phyloP scores from a whole-genome alignment of 1,284 basidiomycete genomes.

The Porodaedalea pini region DNA sequence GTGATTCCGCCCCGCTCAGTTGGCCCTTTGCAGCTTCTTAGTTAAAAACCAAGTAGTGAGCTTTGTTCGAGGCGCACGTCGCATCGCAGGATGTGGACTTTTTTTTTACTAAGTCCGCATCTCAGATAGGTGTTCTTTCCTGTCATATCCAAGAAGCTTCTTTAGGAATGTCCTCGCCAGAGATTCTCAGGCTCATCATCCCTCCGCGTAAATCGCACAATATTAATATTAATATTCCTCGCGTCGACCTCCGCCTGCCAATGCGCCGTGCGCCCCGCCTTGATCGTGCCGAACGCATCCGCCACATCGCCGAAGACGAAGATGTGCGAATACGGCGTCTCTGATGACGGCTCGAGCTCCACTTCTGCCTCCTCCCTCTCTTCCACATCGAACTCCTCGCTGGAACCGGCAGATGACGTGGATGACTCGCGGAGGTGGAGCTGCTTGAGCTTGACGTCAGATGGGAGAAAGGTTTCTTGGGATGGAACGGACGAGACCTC shows the following conservation, averaged over 20 bases:
- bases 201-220: constrained; percentile 42
- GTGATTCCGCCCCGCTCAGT: too few relatives aligned
- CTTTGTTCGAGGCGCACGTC: too few relatives aligned
- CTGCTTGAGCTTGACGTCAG: not conserved
- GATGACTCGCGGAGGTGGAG: not conserved
- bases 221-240: too few relatives aligned
- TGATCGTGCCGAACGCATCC: constrained; percentile 65
- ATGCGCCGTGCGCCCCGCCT: constrained; percentile 70
- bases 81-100: too few relatives aligned
- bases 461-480: not conserved
- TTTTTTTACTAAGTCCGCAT: too few relatives aligned
- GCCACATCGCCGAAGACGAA: constrained; percentile 70
- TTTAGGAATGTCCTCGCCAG: too few relatives aligned
- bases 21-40: too few relatives aligned
- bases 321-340: constrained; percentile 49
- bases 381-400: constrained; percentile 23
- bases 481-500: constrained; percentile 13
- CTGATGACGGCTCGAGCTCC: constrained; percentile 25
- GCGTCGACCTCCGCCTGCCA: constrained; percentile 57
- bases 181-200: constrained; percentile 34
- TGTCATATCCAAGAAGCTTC: too few relatives aligned
- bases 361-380: constrained; percentile 21
- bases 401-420: constrained; percentile 20
- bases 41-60: too few relatives aligned
- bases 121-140: too few relatives aligned